Conservation (phyloP, 371 early-diverging fungal genomes). For the Mucor circinelloides region DNA sequence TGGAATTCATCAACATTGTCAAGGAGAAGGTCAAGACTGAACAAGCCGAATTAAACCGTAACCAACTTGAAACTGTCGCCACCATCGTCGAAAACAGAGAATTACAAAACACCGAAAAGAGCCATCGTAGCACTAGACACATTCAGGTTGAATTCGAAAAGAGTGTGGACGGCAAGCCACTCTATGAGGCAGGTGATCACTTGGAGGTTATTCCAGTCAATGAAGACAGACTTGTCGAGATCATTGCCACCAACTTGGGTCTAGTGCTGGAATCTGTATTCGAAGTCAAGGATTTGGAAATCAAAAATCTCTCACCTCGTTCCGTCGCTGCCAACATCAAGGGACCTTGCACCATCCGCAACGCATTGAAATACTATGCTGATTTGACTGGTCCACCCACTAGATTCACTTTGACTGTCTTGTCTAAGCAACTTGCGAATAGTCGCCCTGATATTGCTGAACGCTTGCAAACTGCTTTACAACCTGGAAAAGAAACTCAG, state of each 20-base stretch:
- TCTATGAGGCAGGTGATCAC: conserved; percentile 47
- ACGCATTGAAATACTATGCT: conserved; percentile 39
- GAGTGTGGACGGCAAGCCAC: conserved; percentile 6
- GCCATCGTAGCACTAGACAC: conserved; percentile 36
- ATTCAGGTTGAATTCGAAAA: conserved; percentile 29
- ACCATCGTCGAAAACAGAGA: conserved; percentile 12
- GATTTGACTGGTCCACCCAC: conserved; percentile 38
- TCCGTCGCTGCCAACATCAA: conserved; percentile 36
- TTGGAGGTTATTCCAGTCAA: conserved; percentile 44
- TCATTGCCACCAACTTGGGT: conserved; percentile 34
- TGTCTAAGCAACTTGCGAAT: conserved; percentile 29
- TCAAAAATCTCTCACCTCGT: conserved; percentile 28
- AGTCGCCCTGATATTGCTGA: conserved; percentile 20
- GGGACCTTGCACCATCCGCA: conserved; percentile 40
- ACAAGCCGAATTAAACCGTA: background rate
- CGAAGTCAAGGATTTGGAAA: conserved; percentile 21
- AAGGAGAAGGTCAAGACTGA: background rate
- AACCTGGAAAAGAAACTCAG: conserved; percentile 1
- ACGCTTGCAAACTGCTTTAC: background rate
- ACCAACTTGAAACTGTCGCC: background rate
- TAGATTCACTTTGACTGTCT: conserved; percentile 21
- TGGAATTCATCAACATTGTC: conserved; percentile 2
- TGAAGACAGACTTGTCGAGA: conserved; percentile 25
- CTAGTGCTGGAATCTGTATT: conserved; percentile 43
- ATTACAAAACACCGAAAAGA: conserved; percentile 12